Evolutionary conservation across 2,329 filamentous ascomycete species (phyloP).

Genomic region (Colletotrichum theobromicola): DNA sequence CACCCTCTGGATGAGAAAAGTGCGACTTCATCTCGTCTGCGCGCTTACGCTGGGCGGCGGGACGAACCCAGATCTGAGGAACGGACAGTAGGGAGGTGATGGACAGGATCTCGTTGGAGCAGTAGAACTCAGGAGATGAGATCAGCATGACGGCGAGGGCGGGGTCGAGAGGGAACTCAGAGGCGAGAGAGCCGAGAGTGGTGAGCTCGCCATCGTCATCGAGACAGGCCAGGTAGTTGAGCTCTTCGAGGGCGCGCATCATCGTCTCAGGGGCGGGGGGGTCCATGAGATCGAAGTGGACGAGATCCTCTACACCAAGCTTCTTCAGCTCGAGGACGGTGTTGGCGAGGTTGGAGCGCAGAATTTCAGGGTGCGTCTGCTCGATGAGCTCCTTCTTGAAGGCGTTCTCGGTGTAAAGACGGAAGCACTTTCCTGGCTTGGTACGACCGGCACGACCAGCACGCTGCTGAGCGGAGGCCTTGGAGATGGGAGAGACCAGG

Average conservation of each 20-base stretch:
- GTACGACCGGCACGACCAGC: conserved; percentile 99
- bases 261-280: conserved; percentile 96
- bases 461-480: conserved; percentile 94
- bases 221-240: conserved; percentile 95
- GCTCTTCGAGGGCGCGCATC: conserved; percentile 96
- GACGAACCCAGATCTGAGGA: conserved; percentile 91
- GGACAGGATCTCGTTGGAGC: conserved; percentile 96
- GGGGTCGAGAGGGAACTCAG: conserved; percentile 94
- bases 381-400: conserved; percentile 99
- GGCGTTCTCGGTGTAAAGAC: conserved; percentile 90
- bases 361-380: conserved; percentile 94
- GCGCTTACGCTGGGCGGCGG: conserved; percentile 82
- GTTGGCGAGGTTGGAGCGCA: conserved; percentile 91
- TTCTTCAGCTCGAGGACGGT: conserved; percentile 98
- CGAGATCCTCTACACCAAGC: conserved; percentile 91
- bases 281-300: conserved; percentile 99
- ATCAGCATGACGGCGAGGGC: conserved; percentile 97
- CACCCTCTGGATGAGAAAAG: conserved; percentile 91
- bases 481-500: conserved; percentile 96
- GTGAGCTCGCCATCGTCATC: conserved; percentile 97
- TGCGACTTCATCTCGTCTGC: conserved; percentile 97
- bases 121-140: conserved; percentile 96
- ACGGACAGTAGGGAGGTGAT: conserved; percentile 94
- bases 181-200: conserved; percentile 81
- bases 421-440: conserved; percentile 96